Evolutionary conservation across 768 basidiomycete genomes (phyloP), one percentile per base, ranked within the genome.

Genomic region (Trametes meyenii): DNA sequence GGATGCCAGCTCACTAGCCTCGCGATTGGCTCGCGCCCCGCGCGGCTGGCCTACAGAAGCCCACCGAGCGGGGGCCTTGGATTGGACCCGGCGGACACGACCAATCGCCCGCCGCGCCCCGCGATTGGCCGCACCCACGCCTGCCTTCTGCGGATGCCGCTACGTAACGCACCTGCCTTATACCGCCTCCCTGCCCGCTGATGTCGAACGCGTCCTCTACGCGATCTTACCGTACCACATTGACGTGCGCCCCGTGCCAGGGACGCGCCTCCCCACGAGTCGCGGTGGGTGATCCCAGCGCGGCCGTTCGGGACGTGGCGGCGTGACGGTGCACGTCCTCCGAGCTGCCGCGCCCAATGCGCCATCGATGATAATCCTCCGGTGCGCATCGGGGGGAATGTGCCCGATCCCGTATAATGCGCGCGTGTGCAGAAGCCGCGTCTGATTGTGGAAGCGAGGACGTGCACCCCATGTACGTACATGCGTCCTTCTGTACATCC

Each of bases 371-470:
- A 33, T 33, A 12, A 39, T 36, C 49, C 49, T 51, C 57, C 57
- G 57, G 57, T 58, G 49, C 21, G 26, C 29, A 58, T 58, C 57
- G 57, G 57, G 57, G 57, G 57, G 39, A 57, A 29, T 13, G 39
- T 13, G 26, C 51, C 33, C 44, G 29, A n/a, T 26, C 33, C 21
- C 33, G 43, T 33, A n/a, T 29, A 23, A 42, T 12, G 36, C 36
- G 19, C 17, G 36, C 33, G 12, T 17, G 17, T 11, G 19, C 16
- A 39, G 12, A 21, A 17, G 38, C n/a, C 23, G 36, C 36, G 36
- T 3, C 14, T 23, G 19, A 26, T 13, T 13, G 46, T 24, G 24
- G 19, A 26, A 19, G 46, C 21, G 46, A 11, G n/a, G 10, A 39
- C 26, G 24, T 42, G 53, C 40, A 36, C 17, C 40, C 7, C 16